Conservation (phyloP, 176 grass and related monocot genomes). For the Puccinellia tenuiflora region DNA sequence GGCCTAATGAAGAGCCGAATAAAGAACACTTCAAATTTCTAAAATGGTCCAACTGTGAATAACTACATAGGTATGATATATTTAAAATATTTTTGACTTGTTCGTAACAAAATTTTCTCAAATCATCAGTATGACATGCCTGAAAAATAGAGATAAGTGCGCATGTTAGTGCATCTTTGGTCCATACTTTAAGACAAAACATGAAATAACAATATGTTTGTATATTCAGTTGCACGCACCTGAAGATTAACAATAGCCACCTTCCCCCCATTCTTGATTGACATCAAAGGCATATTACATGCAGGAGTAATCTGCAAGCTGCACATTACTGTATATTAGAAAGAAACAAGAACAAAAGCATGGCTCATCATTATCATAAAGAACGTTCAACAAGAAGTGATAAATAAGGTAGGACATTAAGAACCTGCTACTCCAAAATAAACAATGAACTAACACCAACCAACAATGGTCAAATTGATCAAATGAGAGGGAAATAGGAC, state of each 20-base stretch:
- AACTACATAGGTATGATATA: not conserved
- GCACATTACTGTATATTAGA: constrained; percentile 25
- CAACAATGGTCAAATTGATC: not conserved
- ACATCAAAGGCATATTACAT: constrained; percentile 88
- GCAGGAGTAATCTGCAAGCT: constrained; percentile 97
- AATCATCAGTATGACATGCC: not conserved
- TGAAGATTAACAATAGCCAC: constrained; percentile 97
- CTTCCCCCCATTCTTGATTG: constrained; percentile 62
- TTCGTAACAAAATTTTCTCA: not conserved
- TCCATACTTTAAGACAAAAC: constrained; percentile 4
- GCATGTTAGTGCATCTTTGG: not conserved
- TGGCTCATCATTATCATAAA: constrained; percentile 7
- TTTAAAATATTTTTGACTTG: not conserved
- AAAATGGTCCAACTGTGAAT: not conserved
- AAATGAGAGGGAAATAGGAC: not conserved
- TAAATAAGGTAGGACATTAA: not conserved
- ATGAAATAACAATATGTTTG: not conserved
- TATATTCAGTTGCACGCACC: constrained; percentile 34
- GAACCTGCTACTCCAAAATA: not conserved
- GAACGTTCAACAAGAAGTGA: not conserved
- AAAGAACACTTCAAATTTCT: not conserved
- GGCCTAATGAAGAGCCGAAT: not conserved
- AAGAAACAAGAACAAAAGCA: constrained; percentile 10
- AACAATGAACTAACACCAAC: not conserved
- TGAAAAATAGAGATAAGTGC: not conserved